Evolutionary conservation across 2,329 filamentous ascomycete species (phyloP).

Genomic region (Lasiodiplodia citricola): DNA sequence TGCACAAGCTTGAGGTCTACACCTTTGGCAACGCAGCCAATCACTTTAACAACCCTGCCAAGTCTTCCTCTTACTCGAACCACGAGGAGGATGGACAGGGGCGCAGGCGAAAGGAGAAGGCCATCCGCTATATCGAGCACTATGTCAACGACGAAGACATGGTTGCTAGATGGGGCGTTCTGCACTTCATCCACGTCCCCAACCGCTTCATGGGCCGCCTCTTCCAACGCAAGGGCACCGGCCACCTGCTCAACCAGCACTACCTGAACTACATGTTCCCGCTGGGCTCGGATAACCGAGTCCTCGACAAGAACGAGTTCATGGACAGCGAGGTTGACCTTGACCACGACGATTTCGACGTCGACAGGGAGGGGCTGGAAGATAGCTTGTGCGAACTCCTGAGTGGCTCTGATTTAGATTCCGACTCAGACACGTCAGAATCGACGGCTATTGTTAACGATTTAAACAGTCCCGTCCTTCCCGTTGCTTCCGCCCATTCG

Average conservation of each 20-base stretch:
- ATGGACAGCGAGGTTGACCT: conserved; percentile 59
- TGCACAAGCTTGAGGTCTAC: conserved; percentile 61
- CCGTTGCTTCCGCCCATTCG: conserved; percentile 14
- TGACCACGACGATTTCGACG: conserved; percentile 4
- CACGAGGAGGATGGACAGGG: conserved; percentile 29
- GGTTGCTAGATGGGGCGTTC: conserved; percentile 74
- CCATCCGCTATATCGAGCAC: conserved; percentile 77
- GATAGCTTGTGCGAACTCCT: conserved; percentile 15
- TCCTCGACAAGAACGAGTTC: conserved; percentile 60
- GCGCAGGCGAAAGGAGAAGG: conserved; percentile 40
- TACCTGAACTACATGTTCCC: conserved; percentile 68
- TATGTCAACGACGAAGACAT: conserved; percentile 78
- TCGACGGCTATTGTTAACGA: conserved; percentile 29
- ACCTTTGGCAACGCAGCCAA: conserved; percentile 81
- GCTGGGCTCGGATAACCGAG: conserved; percentile 55
- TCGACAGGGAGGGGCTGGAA: conserved; percentile 24
- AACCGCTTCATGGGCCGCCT: conserved; percentile 57
- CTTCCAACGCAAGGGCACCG: conserved; percentile 48
- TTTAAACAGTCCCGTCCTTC: conserved; percentile 28
- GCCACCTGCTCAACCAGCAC: conserved; percentile 58
- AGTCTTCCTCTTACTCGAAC: background rate
- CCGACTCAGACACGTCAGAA: conserved; percentile 10
- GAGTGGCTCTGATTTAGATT: conserved; percentile 8
- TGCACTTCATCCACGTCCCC: conserved; percentile 66
- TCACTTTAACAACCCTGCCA: conserved; percentile 78